Conservation (phyloP, 768 basidiomycete species). For the Trametes sanguinea region DNA sequence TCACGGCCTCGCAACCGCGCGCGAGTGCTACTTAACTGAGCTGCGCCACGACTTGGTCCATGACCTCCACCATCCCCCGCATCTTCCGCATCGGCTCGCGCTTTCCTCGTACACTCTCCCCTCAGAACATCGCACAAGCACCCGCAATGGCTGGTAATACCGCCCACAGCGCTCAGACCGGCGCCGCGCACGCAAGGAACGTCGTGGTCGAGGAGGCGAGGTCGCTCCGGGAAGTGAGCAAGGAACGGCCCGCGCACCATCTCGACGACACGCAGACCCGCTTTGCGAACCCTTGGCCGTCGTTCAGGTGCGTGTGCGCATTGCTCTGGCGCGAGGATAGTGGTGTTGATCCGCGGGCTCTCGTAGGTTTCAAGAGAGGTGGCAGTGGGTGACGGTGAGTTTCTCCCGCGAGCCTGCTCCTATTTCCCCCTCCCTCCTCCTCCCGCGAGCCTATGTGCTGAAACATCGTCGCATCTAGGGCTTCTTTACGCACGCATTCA, state of each 20-base stretch:
- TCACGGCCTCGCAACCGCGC: not conserved
- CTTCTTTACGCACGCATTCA: not conserved
- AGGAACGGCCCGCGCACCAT: slow-evolving; percentile 23
- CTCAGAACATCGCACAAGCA: not conserved
- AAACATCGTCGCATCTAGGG: not conserved
- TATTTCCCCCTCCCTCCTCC: not conserved
- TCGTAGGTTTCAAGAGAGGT: not conserved
- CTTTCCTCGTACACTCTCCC: not conserved
- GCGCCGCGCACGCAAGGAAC: not conserved
- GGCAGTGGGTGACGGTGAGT: slow-evolving; percentile 1
- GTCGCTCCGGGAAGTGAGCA: slow-evolving; percentile 10
- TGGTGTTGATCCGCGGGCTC: not conserved
- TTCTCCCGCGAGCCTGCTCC: not conserved
- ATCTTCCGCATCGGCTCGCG: not conserved
- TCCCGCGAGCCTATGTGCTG: not conserved
- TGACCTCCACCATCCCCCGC: slow-evolving; percentile 5
- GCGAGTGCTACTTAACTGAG: not conserved
- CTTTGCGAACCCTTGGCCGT: slow-evolving; percentile 28
- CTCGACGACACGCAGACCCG: slow-evolving; percentile 12
- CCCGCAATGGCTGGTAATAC: not conserved
- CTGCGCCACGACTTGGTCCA: not conserved
- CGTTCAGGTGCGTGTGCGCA: slow-evolving; percentile 21
- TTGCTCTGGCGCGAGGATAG: not conserved
- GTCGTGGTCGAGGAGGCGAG: not conserved
- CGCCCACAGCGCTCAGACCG: too few relatives aligned